These are phyloP conservation scores for Emergomyces pasteurianus DNA, from an alignment of 2,329 filamentous ascomycete species.

Conservation along the genomic window DNA sequence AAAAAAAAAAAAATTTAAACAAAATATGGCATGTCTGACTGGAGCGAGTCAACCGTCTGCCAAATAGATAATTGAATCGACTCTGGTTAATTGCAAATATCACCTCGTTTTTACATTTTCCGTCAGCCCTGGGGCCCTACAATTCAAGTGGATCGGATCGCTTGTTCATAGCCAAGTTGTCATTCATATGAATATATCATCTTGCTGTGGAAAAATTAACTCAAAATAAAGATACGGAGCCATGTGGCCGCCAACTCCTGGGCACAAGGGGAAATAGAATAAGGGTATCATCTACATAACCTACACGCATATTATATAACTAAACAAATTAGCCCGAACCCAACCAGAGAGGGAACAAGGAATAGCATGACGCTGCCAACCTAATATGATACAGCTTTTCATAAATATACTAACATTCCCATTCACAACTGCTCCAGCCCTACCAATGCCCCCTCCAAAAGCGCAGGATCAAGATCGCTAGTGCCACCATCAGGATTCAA, in stretches of 20 bases:
- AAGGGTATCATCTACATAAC: not conserved
- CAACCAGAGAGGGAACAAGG: not conserved
- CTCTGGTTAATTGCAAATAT: not conserved
- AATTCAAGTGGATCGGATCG: not conserved
- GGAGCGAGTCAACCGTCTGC: not conserved
- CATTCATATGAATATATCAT: too few species aligned
- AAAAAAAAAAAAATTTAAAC: too few species aligned
- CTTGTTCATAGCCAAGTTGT: not conserved
- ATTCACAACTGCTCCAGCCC: slow-evolving; percentile 33
- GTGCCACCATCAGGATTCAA: slow-evolving; percentile 13
- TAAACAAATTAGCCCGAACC: too few species aligned
- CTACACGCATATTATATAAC: too few species aligned
- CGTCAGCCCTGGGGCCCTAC: not conserved
- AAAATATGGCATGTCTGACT: not conserved
- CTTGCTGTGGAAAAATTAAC: not conserved
- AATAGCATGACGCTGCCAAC: not conserved
- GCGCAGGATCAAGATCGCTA: slow-evolving; percentile 10
- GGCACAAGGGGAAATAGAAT: not conserved
- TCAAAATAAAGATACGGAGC: not conserved
- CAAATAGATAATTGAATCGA: slow-evolving; percentile 1
- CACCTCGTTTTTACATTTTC: not conserved
- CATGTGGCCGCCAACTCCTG: not conserved
- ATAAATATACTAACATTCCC: not conserved
- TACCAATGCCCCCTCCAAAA: slow-evolving; percentile 28
- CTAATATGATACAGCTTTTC: not conserved